These are phyloP conservation scores for Neoboletus magnificus DNA, from an alignment of 768 basidiomycete genomes.

Conservation along the genomic window DNA sequence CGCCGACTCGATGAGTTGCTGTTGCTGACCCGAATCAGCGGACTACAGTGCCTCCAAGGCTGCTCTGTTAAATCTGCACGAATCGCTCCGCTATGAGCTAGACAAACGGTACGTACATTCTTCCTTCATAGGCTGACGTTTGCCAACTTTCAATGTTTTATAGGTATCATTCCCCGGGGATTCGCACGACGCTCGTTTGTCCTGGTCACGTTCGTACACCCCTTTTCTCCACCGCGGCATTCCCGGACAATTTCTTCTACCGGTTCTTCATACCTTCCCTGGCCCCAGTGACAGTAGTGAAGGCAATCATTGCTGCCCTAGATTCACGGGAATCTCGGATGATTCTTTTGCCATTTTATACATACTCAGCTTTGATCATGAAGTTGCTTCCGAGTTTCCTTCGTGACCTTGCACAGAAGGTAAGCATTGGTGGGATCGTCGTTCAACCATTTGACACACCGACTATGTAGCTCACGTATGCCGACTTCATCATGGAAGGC, in stretches of 20 bases:
- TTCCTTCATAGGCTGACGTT: background rate
- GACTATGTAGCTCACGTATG: conserved; percentile 51
- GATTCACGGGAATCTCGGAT: conserved; percentile 75
- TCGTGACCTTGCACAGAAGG: conserved; percentile 76
- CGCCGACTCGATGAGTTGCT: background rate
- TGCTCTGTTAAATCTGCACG: conserved; percentile 76
- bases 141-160: background rate
- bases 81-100: conserved; percentile 85
- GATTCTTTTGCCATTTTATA: conserved; percentile 72
- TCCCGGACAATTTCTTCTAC: conserved; percentile 50
- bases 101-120: conserved; percentile 57
- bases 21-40: conserved; percentile 41
- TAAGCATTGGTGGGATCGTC: conserved; percentile 28
- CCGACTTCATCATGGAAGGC: conserved; percentile 67
- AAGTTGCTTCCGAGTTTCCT: conserved; percentile 65
- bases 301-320: conserved; percentile 75
- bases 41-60: conserved; percentile 95
- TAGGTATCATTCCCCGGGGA: conserved; percentile 67
- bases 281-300: conserved; percentile 71
- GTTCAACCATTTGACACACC: conserved; percentile 8
- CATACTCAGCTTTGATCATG: conserved; percentile 55
- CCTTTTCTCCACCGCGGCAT: conserved; percentile 62
- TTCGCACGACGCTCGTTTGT: conserved; percentile 86
- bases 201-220: conserved; percentile 78
- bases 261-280: conserved; percentile 78